Evolutionary conservation across 2,329 filamentous ascomycete species (phyloP).

Genomic region (Aspergillus tanneri): DNA sequence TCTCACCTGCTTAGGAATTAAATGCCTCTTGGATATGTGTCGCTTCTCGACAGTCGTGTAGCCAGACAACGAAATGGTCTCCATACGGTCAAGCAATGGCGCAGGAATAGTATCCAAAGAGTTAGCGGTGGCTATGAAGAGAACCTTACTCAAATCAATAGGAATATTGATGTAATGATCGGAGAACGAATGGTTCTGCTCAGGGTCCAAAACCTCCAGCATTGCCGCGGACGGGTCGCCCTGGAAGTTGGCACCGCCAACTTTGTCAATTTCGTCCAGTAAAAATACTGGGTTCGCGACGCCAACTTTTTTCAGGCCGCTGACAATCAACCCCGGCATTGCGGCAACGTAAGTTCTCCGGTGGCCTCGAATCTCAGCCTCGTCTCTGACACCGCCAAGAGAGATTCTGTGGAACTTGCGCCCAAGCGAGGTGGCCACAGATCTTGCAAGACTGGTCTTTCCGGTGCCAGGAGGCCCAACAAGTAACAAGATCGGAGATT

Average conservation of each 20-base stretch:
- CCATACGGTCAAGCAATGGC: constrained; percentile 95
- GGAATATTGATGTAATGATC: constrained; percentile 97
- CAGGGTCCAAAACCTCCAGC: constrained; percentile 95
- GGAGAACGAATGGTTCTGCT: constrained; percentile 92
- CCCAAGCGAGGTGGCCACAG: constrained; percentile 85
- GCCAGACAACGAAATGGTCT: constrained; percentile 87
- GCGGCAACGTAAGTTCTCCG: constrained; percentile 94
- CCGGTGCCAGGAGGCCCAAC: constrained; percentile 92
- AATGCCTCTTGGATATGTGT: constrained; percentile 86
- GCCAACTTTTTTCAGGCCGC: constrained; percentile 90
- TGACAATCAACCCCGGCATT: constrained; percentile 96
- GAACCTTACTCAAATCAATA: constrained; percentile 90
- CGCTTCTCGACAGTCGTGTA: constrained; percentile 97
- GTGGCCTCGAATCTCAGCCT: constrained; percentile 95
- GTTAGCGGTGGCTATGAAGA: constrained; percentile 98
- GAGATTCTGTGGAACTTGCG: constrained; percentile 97
- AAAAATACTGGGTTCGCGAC: constrained; percentile 94
- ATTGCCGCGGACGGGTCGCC: constrained; percentile 96
- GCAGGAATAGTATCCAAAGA: constrained; percentile 89
- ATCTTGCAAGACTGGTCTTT: constrained; percentile 93
- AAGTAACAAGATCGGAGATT: constrained; percentile 90
- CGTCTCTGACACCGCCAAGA: constrained; percentile 89
- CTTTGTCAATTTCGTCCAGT: constrained; percentile 97
- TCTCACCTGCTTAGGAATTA: constrained; percentile 94
- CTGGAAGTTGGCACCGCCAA: constrained; percentile 86